A percentile compares a stretch with the other conserved stretches of the same genome.
Evolutionary conservation across 2,329 filamentous ascomycete species (phyloP).

Genomic region (Macrophomina pseudophaseolina): DNA sequence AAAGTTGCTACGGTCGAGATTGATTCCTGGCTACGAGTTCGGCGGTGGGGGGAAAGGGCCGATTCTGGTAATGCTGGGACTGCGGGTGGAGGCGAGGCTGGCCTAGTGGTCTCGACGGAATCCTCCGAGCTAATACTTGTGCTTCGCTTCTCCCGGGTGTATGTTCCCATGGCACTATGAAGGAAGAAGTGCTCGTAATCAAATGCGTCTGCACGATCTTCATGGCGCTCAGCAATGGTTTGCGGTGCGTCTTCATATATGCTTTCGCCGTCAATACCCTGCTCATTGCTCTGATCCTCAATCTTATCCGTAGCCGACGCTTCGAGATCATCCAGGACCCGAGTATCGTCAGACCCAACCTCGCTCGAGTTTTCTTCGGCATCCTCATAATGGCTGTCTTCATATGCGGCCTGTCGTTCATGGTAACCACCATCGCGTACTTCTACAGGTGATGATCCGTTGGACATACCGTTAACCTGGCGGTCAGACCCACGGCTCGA

Average conservation of each 20-base stretch:
- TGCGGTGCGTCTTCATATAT: slow-evolving; percentile 24
- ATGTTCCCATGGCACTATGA: slow-evolving; percentile 85
- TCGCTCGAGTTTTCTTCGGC: slow-evolving; percentile 30
- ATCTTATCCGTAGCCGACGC: slow-evolving; percentile 40
- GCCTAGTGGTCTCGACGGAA: slow-evolving; percentile 58
- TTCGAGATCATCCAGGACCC: slow-evolving; percentile 26
- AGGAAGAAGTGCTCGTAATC: slow-evolving; percentile 97
- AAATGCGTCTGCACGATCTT: slow-evolving; percentile 92
- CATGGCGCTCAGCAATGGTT: slow-evolving; percentile 66
- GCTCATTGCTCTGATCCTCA: slow-evolving; percentile 43
- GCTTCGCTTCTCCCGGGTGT: slow-evolving; percentile 64
- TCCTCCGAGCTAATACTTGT: slow-evolving; percentile 59
- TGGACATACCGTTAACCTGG: not conserved
- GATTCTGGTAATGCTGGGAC: slow-evolving; percentile 35
- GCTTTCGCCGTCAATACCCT: slow-evolving; percentile 38
- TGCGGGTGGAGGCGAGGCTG: slow-evolving; percentile 33
- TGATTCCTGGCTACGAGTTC: slow-evolving; percentile 64
- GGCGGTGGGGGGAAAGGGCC: slow-evolving; percentile 47
- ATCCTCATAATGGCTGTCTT: slow-evolving; percentile 35
- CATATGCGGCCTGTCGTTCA: slow-evolving; percentile 4
- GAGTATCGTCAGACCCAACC: slow-evolving; percentile 14
- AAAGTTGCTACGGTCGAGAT: slow-evolving; percentile 67
- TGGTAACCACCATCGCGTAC: slow-evolving; percentile 6
- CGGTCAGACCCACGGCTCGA: slow-evolving; percentile 26
- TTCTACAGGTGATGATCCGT: not conserved